Evolutionary conservation across 768 basidiomycete species (phyloP).

Genomic region (Pleurotus tuber-regium): DNA sequence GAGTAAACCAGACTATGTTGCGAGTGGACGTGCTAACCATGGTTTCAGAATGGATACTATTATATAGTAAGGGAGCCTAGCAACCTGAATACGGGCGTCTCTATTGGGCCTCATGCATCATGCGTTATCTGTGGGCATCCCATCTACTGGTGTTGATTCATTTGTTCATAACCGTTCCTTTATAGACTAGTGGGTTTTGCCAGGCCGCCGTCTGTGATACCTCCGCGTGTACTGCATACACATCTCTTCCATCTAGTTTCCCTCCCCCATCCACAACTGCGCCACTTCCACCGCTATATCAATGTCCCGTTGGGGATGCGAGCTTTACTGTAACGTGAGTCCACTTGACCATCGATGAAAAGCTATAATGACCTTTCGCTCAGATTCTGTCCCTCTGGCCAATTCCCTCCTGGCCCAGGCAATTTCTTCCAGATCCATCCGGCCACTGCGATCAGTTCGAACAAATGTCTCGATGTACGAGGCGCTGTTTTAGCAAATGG

Average conservation of each 20-base stretch:
- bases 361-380: constrained; percentile 13
- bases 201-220: constrained; percentile 17
- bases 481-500: constrained; percentile 22
- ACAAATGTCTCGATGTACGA: constrained; percentile 27
- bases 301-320: neutral
- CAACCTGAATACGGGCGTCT: constrained; percentile 31
- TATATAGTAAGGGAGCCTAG: constrained; percentile 28
- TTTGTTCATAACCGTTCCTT: too few relatives aligned
- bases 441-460: constrained; percentile 19
- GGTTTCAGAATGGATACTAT: constrained; percentile 22
- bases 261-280: neutral
- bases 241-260: neutral
- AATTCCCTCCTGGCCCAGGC: constrained; percentile 19
- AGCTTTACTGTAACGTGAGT: constrained; percentile 17
- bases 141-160: neutral
- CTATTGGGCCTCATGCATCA: constrained; percentile 22
- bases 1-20: neutral
- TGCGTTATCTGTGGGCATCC: constrained; percentile 16
- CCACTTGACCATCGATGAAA: neutral
- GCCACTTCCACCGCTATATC: neutral
- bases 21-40: neutral
- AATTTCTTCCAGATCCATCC: constrained; percentile 20
- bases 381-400: constrained; percentile 18
- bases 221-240: neutral
- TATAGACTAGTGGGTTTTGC: constrained; percentile 17